Base-by-base conservation (phyloP, 1,284 basidiomycete species). In the Leccinum colubrinum region DNA sequence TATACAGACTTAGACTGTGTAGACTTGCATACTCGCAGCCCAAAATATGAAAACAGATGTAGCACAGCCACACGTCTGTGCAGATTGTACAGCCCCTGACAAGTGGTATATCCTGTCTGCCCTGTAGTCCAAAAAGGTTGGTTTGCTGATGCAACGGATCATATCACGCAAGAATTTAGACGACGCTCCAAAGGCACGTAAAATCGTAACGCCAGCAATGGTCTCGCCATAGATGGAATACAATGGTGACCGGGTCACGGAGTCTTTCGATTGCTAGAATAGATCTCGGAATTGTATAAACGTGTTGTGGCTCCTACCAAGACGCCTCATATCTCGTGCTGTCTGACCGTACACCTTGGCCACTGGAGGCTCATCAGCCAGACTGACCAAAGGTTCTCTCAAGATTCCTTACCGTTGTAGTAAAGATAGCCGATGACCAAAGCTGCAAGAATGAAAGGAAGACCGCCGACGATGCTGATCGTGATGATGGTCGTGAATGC, bases 201-300 rank as follows among this genome's bases (percentile, higher is more conserved):
- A 79, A 56, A 96, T 90, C 0, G 93, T 84, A 15, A 91, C 90
- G n/a, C 94, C 94, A 3, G 92, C 83, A 59, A 95, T 94, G 0
- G 93, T 94, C 75, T 97, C 94, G 2, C 91, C 92, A 67, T 95
- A 97, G 54, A 96, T 90, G 0, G 93, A 94, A 75, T 97, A 97
- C 14, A 98, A 77, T 0, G 95, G 95, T 0, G 93, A 95, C 41
- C 94, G 87, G 7, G 94, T 94, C 53, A 95, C 88, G 12, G 93
- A 94, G 71, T 95, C 93, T 89, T 62, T 48, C 15, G 41, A 58
- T 59, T 20, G n/a, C 27, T 56, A 3, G 52, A 39, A 62, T 22
- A 62, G 22, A 60, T 27, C 20, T 51, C 14, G 35, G 35, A 25
- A 52, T 46, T 35, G 4, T 14, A 54, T 11, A 27, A 27, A 17